Conservation (phyloP, 306 rosid genomes). For the Rubus idaeus region DNA sequence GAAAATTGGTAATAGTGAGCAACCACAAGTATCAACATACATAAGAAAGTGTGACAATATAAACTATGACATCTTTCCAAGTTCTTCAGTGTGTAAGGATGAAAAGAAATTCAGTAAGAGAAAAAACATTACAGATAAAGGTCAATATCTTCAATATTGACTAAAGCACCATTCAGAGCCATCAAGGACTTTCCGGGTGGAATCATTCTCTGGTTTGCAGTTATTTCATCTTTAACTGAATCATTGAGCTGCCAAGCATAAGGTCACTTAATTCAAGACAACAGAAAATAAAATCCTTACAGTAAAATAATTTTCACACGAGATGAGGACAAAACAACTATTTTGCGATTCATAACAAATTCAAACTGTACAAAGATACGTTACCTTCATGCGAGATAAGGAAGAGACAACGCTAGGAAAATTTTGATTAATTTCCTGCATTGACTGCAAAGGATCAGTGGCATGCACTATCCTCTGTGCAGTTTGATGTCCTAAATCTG, state of each 20-base stretch:
- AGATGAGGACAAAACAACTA: not conserved
- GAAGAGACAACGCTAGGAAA: constrained; percentile 95
- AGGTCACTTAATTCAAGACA: constrained; percentile 29
- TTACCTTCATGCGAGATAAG: constrained; percentile 96
- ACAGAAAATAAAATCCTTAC: not conserved
- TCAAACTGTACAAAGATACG: constrained; percentile 8
- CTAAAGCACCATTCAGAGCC: constrained; percentile 95
- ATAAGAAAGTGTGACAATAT: constrained; percentile 14
- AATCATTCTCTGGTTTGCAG: constrained; percentile 92
- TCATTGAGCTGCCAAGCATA: constrained; percentile 72
- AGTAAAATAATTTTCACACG: not conserved
- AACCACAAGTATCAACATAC: constrained; percentile 24
- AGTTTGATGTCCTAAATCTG: constrained; percentile 98
- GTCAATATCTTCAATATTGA: constrained; percentile 95
- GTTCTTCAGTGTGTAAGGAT: constrained; percentile 24
- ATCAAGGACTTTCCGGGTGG: constrained; percentile 99
- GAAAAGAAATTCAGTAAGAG: constrained; percentile 39
- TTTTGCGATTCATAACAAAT: constrained; percentile 5
- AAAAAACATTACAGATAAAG: constrained; percentile 80
- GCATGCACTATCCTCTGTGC: constrained; percentile 98
- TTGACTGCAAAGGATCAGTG: constrained; percentile 95
- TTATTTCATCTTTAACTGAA: constrained; percentile 86
- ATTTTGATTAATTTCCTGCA: constrained; percentile 97
- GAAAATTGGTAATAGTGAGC: not conserved
- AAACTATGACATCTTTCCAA: not conserved